Conservation (phyloP, 2,329 filamentous ascomycete species). For the Aspergillus versicolor region DNA sequence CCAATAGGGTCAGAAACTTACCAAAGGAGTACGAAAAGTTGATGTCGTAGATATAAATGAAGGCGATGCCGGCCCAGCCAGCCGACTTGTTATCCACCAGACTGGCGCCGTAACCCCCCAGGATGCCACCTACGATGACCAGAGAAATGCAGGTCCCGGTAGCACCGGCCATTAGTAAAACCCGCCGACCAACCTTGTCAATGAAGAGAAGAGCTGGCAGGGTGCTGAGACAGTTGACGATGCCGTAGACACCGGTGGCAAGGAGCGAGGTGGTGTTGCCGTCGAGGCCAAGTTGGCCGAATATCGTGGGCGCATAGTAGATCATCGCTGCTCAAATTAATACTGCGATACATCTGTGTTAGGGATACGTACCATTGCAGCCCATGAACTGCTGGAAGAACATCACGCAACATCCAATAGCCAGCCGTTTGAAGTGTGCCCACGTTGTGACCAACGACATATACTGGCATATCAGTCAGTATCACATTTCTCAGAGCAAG, state of each 20-base stretch:
- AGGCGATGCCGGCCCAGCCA: constrained; percentile 39
- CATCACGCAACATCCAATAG: constrained; percentile 41
- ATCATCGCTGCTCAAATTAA: constrained; percentile 38
- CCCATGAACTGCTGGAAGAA: constrained; percentile 51
- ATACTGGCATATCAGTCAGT: constrained; percentile 21
- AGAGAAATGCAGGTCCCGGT: constrained; percentile 36
- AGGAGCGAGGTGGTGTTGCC: constrained; percentile 27
- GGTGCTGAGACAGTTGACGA: constrained; percentile 38
- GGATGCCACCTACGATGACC: constrained; percentile 22
- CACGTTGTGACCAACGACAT: constrained; percentile 34
- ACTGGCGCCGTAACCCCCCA: constrained; percentile 32
- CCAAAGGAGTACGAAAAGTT: constrained; percentile 41
- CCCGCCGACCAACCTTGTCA: constrained; percentile 34
- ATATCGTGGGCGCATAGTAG: constrained; percentile 51
- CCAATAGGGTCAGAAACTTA: constrained; percentile 11
- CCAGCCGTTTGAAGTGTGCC: constrained; percentile 37
- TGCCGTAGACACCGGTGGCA: constrained; percentile 39
- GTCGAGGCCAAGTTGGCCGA: constrained; percentile 43
- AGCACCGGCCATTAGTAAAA: constrained; percentile 37
- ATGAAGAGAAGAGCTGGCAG: constrained; percentile 36
- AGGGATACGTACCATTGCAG: constrained; percentile 37
- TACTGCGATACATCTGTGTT: not conserved
- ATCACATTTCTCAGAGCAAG: fast-evolving
- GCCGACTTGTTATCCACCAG: constrained; percentile 30
- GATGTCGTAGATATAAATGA: constrained; percentile 40